Percentiles rank a stretch among this genome's conserved stretches.
Evolutionary conservation across 176 grass and related monocot genomes (phyloP).

Genomic region (Aechmea fasciata): DNA sequence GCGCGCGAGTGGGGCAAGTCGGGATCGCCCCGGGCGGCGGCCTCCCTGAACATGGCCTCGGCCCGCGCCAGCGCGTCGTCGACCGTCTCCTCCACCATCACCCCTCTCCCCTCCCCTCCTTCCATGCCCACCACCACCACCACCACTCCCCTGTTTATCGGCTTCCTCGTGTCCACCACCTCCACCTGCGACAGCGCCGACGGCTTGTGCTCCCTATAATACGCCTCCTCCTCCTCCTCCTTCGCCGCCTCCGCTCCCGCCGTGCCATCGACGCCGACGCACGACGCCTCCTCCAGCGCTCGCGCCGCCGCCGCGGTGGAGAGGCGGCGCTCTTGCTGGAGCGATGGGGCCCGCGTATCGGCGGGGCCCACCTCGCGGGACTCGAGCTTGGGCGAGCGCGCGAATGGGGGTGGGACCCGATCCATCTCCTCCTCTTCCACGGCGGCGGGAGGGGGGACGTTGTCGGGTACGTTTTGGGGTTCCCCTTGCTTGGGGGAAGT

Average conservation of each 20-base stretch:
- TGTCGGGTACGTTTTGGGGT: background rate
- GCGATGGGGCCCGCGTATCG: conserved; percentile 7
- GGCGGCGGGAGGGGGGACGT: background rate
- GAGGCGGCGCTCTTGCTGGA: conserved; percentile 45
- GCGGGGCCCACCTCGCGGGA: conserved; percentile 26
- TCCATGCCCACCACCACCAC: conserved; percentile 1
- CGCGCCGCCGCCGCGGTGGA: background rate
- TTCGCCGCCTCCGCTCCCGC: background rate
- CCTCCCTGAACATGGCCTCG: conserved; percentile 51
- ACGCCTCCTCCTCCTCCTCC: conserved; percentile 35
- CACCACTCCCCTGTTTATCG: conserved; percentile 36
- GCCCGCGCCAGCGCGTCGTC: conserved; percentile 48
- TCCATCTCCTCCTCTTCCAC: conserved; percentile 10
- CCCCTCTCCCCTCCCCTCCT: conserved; percentile 4
- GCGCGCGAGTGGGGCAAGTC: conserved; percentile 68
- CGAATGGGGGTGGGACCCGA: conserved; percentile 32
- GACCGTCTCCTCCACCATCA: conserved; percentile 45
- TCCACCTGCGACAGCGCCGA: conserved; percentile 62
- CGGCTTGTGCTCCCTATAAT: conserved; percentile 72
- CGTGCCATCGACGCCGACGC: background rate
- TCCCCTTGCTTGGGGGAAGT: background rate
- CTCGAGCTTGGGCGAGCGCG: conserved; percentile 35
- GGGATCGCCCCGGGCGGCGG: conserved; percentile 30
- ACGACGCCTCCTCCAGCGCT: conserved; percentile 24
- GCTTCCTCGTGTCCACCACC: conserved; percentile 69